Evolutionary conservation across 2,329 filamentous ascomycete genomes (phyloP).

Genomic region (Cucurbitaria berberidis): DNA sequence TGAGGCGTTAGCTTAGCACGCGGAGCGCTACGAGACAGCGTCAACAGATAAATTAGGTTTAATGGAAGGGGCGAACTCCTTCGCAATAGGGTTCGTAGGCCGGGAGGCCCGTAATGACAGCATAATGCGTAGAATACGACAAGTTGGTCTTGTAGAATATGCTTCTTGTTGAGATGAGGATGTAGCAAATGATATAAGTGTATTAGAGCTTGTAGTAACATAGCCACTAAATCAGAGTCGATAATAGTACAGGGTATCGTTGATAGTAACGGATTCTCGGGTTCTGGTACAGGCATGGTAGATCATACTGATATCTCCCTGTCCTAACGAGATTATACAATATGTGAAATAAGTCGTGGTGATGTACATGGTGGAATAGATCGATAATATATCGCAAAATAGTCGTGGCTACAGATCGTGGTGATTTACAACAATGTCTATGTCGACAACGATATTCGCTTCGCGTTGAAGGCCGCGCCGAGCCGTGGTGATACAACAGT

Average conservation of each 20-base stretch:
- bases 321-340: not conserved
- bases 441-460: not conserved
- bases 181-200: too few relatives aligned
- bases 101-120: not conserved
- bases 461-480: not conserved
- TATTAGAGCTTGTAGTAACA: too few relatives aligned
- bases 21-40: not conserved
- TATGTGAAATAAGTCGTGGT: not conserved
- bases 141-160: too few relatives aligned
- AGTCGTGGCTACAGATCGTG: not conserved
- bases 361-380: not conserved
- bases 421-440: not conserved
- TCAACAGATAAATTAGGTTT: not conserved
- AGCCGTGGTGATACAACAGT: not conserved
- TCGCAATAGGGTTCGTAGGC: not conserved
- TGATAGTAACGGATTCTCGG: not conserved
- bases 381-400: not conserved
- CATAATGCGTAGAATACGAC: not conserved
- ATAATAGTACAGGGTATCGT: not conserved
- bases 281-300: not conserved
- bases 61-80: not conserved
- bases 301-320: not conserved
- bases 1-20: constrained; percentile 28
- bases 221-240: not conserved
- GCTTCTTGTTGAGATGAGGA: not conserved